Conservation (phyloP, 2,329 filamentous ascomycete genomes). For the Chrysosporium keratinophilum region DNA sequence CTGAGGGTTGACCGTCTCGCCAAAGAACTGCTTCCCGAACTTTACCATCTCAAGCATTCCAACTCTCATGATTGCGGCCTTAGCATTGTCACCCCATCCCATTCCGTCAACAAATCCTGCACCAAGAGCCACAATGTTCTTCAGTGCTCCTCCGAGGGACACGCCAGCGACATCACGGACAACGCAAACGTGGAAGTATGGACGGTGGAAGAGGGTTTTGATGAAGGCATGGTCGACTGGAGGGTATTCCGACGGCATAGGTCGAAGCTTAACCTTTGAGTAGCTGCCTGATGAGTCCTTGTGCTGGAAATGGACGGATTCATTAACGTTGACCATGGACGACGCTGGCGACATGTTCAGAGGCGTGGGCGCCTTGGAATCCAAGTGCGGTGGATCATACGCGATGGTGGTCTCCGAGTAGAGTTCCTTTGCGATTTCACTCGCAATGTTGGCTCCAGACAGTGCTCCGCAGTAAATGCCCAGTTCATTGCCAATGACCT, state of each 20-base stretch:
- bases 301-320: slow-evolving; percentile 48
- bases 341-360: slow-evolving; percentile 42
- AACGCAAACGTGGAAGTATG: slow-evolving; percentile 94
- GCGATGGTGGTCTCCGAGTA: slow-evolving; percentile 96
- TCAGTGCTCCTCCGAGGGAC: slow-evolving; percentile 84
- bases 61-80: slow-evolving; percentile 96
- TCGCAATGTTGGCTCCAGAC: slow-evolving; percentile 91
- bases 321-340: slow-evolving; percentile 35
- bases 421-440: slow-evolving; percentile 88
- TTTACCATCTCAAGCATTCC: slow-evolving; percentile 93
- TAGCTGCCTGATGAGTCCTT: slow-evolving; percentile 57
- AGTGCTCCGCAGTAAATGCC: slow-evolving; percentile 95
- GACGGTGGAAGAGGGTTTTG: slow-evolving; percentile 80
- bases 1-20: slow-evolving; percentile 62
- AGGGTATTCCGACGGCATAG: slow-evolving; percentile 72
- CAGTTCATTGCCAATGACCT: slow-evolving; percentile 81
- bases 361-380: slow-evolving; percentile 64
- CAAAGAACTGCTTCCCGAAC: slow-evolving; percentile 90
- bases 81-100: slow-evolving; percentile 97
- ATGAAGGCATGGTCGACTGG: slow-evolving; percentile 76
- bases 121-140: slow-evolving; percentile 91
- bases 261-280: slow-evolving; percentile 59
- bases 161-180: slow-evolving; percentile 94
- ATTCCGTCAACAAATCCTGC: slow-evolving; percentile 91
- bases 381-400: slow-evolving; percentile 83